Evolutionary conservation across 2,329 filamentous ascomycete genomes (phyloP).

Genomic region (Ophiostoma quercus): DNA sequence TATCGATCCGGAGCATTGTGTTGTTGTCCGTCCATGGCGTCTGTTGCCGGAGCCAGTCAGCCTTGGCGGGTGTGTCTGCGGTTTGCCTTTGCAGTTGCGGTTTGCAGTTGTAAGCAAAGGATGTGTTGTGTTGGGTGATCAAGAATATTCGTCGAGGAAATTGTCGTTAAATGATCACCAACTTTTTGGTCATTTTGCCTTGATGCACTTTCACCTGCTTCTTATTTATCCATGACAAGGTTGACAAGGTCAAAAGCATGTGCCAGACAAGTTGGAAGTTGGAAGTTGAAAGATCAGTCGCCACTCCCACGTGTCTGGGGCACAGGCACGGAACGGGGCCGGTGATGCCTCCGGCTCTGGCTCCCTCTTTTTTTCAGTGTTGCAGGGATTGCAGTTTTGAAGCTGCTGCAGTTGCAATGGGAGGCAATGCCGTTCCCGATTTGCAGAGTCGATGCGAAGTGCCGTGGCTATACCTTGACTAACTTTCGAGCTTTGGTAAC

Average conservation of each 20-base stretch:
- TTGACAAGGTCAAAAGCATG: neutral
- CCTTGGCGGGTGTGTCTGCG: neutral
- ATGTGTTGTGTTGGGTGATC: neutral
- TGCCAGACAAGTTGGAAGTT: neutral
- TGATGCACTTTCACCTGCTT: slow-evolving; percentile 2
- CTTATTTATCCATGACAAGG: slow-evolving; percentile 18
- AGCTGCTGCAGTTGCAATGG: neutral
- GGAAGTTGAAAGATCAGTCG: slow-evolving; percentile 1
- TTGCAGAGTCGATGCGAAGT: neutral
- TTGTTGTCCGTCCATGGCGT: slow-evolving; percentile 20
- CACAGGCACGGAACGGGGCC: neutral
- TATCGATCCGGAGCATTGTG: slow-evolving; percentile 19
- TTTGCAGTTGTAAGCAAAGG: neutral
- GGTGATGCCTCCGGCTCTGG: neutral
- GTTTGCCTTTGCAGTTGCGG: neutral
- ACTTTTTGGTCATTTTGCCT: neutral
- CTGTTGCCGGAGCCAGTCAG: slow-evolving; percentile 8
- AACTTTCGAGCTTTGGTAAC: neutral
- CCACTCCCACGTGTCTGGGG: slow-evolving; percentile 14
- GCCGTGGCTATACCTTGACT: neutral
- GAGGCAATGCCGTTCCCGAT: slow-evolving; percentile 10
- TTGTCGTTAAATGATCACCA: neutral
- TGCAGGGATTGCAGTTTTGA: neutral
- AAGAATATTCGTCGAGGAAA: neutral
- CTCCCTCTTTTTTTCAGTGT: slow-evolving; percentile 6